These are phyloP conservation scores for Lachnellula occidentalis DNA, from an alignment of 2,329 filamentous ascomycete species.

Conservation along the genomic window DNA sequence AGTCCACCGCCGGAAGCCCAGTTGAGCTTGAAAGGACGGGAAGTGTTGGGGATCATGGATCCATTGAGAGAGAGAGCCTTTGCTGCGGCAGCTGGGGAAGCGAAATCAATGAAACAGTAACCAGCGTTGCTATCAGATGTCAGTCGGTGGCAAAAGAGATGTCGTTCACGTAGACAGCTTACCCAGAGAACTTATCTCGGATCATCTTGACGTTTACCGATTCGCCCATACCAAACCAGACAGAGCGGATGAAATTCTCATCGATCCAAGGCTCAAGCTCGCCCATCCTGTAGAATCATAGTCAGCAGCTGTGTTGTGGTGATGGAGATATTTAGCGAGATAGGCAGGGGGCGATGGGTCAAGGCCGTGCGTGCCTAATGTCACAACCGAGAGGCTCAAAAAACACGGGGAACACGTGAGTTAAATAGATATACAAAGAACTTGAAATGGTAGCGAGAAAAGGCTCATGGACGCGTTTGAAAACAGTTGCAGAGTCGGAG, in stretches of 20 bases:
- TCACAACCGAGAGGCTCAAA: no score
- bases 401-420: no score
- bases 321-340: not conserved
- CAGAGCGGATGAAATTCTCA: slow-evolving; percentile 94
- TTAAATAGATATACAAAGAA: no score
- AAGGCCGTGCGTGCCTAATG: no score
- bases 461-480: no score
- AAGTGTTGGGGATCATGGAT: slow-evolving; percentile 84
- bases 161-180: slow-evolving; percentile 32
- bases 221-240: slow-evolving; percentile 87
- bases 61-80: slow-evolving; percentile 92
- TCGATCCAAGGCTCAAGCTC: slow-evolving; percentile 99
- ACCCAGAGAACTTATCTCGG: slow-evolving; percentile 98
- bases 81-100: slow-evolving; percentile 73
- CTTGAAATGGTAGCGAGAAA: no score
- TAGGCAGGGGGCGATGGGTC: slow-evolving; percentile 38
- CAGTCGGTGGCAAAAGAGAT: slow-evolving; percentile 7
- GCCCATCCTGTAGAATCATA: slow-evolving; percentile 70
- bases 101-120: slow-evolving; percentile 97
- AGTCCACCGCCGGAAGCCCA: slow-evolving; percentile 97
- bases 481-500: not conserved
- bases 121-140: slow-evolving; percentile 70
- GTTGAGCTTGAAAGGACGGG: slow-evolving; percentile 96
- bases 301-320: slow-evolving; percentile 23
- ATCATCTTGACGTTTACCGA: slow-evolving; percentile 99